Conservation (phyloP, 345 rosid species). For the Lepidium sativum region DNA sequence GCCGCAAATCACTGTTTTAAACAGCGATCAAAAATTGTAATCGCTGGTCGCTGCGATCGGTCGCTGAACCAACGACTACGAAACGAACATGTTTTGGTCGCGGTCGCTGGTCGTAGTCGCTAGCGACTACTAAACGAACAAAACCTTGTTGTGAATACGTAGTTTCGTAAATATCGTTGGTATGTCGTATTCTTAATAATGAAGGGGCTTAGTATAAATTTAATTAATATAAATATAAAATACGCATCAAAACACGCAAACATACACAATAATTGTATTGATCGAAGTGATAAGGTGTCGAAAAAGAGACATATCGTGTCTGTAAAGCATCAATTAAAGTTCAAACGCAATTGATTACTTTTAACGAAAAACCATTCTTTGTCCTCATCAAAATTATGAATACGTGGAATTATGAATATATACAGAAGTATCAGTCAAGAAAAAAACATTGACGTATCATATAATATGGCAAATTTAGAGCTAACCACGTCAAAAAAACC, state of each 20-base stretch:
- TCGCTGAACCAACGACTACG: no score
- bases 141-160: neutral
- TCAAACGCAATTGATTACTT: conserved; percentile 18
- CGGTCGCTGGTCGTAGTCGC: no score
- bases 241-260: conserved; percentile 11
- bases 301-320: conserved; percentile 18
- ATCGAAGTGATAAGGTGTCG: conserved; percentile 11
- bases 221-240: neutral
- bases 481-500: neutral
- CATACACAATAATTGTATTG: conserved; percentile 20
- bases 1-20: no score
- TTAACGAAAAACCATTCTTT: neutral
- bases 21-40: no score
- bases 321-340: conserved; percentile 23
- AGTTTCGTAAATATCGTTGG: neutral
- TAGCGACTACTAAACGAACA: no score
- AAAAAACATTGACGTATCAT: neutral
- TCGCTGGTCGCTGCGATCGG: no score
- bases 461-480: neutral
- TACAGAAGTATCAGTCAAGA: neutral
- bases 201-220: neutral
- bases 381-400: neutral
- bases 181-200: conserved; percentile 14
- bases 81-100: no score
- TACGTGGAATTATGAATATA: neutral